These are phyloP conservation scores for Pulveroboletus sp. DNA, from an alignment of 768 basidiomycete genomes.

Conservation along the genomic window DNA sequence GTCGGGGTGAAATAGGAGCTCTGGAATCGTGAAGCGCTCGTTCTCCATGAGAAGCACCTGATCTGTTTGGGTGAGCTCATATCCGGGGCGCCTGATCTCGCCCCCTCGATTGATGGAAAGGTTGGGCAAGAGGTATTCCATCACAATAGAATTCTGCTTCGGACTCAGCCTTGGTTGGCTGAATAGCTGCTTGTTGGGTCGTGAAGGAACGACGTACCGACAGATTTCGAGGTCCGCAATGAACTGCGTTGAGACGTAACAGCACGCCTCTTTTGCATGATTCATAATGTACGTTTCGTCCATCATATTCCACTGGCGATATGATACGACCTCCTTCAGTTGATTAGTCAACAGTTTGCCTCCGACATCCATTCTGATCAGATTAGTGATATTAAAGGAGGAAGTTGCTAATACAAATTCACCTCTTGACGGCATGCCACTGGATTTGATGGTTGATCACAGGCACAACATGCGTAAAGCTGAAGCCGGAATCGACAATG, in stretches of 20 bases:
- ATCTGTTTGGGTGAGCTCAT: constrained; percentile 50
- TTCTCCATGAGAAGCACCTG: constrained; percentile 83
- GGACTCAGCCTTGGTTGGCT: constrained; percentile 43
- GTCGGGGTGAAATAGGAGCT: constrained; percentile 84
- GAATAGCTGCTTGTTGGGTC: constrained; percentile 12
- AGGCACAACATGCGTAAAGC: constrained; percentile 90
- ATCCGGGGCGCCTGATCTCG: constrained; percentile 48
- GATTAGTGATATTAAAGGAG: constrained; percentile 13
- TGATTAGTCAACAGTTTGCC: constrained; percentile 96
- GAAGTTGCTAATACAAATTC: constrained; percentile 13
- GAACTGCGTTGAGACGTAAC: constrained; percentile 77
- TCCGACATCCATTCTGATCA: constrained; percentile 81
- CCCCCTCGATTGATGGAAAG: constrained; percentile 64
- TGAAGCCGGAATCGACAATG: constrained; percentile 88
- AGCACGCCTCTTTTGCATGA: constrained; percentile 85
- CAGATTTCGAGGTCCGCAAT: constrained; percentile 68
- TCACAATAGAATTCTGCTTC: constrained; percentile 63
- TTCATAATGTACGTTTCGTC: constrained; percentile 94
- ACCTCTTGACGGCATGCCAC: constrained; percentile 84
- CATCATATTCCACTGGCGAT: constrained; percentile 98
- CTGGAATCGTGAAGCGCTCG: constrained; percentile 90
- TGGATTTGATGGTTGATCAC: constrained; percentile 69
- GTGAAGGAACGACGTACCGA: constrained; percentile 51
- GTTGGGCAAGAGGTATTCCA: constrained; percentile 90
- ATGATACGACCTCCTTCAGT: constrained; percentile 88